Conservation (phyloP, 148 eudicot species). For the Chenopodium suecicum region DNA sequence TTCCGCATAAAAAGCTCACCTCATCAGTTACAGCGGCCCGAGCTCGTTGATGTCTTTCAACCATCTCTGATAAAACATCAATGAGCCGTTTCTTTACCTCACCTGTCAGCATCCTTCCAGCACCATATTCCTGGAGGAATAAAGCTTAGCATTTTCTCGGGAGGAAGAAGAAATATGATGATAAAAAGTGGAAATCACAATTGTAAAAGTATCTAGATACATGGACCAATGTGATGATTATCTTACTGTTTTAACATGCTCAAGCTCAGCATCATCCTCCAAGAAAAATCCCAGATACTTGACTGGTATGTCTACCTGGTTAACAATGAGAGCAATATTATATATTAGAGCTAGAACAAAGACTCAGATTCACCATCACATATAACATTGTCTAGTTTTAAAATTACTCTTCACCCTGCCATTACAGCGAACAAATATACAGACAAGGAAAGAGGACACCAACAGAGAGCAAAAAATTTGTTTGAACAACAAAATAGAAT, state of each 20-base stretch:
- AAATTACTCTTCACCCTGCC: not conserved
- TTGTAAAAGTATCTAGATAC: not conserved
- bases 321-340: constrained; percentile 5
- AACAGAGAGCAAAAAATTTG: not conserved
- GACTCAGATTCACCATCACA: not conserved
- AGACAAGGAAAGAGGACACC: not conserved
- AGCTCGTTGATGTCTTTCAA: constrained; percentile 83
- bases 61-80: constrained; percentile 79
- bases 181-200: not conserved
- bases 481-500: not conserved
- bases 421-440: not conserved
- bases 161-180: not conserved
- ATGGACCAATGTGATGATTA: constrained; percentile 2
- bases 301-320: constrained; percentile 86
- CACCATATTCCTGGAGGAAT: constrained; percentile 68
- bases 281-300: constrained; percentile 97
- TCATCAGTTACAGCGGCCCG: constrained; percentile 94
- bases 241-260: constrained; percentile 69
- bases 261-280: constrained; percentile 94
- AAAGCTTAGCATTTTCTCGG: not conserved
- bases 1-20: constrained; percentile 35
- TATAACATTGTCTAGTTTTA: not conserved
- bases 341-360: constrained; percentile 6
- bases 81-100: constrained; percentile 78
- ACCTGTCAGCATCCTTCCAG: constrained; percentile 91